phyloP scores from a whole-genome alignment of 2,329 filamentous ascomycete species.

The Phaeosphaeria sp. region DNA sequence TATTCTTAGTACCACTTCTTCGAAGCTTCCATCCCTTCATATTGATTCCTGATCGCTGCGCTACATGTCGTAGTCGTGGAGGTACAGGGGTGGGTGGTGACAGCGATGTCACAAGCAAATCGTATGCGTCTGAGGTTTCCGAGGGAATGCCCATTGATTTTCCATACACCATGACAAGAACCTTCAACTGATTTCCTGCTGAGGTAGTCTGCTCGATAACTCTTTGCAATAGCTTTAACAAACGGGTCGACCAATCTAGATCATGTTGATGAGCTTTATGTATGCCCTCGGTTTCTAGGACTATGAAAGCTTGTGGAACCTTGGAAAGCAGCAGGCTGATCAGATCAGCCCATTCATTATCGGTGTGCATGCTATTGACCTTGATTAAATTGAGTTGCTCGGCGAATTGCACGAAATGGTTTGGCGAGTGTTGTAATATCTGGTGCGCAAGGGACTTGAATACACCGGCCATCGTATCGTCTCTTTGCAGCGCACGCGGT shows the following conservation, averaged over 20 bases:
- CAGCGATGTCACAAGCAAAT: not conserved
- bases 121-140: not conserved
- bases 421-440: not conserved
- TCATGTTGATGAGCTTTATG: slow-evolving; percentile 5
- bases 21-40: slow-evolving; percentile 2
- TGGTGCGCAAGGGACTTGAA: slow-evolving; percentile 11
- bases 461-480: slow-evolving; percentile 1
- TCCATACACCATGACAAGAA: slow-evolving; percentile 7
- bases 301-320: slow-evolving; percentile 9
- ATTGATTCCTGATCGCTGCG: not conserved
- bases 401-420: slow-evolving; percentile 4
- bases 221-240: slow-evolving; percentile 3
- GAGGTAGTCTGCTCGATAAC: not conserved
- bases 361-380: slow-evolving; percentile 8
- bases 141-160: not conserved
- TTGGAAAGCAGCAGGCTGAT: slow-evolving; percentile 11
- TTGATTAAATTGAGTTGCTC: slow-evolving; percentile 12
- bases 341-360: slow-evolving; percentile 15
- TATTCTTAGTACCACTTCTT: too few species aligned
- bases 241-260: slow-evolving; percentile 6
- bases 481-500: not conserved
- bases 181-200: slow-evolving; percentile 1
- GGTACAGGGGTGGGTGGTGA: not conserved
- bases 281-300: slow-evolving; percentile 8
- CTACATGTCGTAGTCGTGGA: slow-evolving; percentile 2